phyloP scores from a whole-genome alignment of 1,284 basidiomycete genomes.

The Apiotrichum montevideense region DNA sequence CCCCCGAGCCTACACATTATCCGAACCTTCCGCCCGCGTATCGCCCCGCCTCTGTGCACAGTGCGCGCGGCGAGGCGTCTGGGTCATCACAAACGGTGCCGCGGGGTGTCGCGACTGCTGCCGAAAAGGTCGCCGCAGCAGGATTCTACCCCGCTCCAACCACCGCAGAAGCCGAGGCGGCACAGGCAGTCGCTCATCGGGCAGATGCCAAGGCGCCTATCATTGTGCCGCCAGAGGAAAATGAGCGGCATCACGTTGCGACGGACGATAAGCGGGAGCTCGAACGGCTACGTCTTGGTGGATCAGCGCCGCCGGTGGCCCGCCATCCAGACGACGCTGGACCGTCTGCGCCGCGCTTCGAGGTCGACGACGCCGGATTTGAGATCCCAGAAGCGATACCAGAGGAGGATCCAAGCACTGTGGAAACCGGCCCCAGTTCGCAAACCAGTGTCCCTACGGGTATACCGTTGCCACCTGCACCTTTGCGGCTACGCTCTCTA shows the following conservation, averaged over 20 bases:
- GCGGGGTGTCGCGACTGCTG: slow-evolving; percentile 2
- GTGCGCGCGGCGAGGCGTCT: neutral
- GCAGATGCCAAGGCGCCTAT: slow-evolving; percentile 35
- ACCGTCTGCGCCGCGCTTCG: slow-evolving; percentile 34
- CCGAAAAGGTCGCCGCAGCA: slow-evolving; percentile 38
- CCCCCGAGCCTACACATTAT: neutral
- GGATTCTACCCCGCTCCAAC: slow-evolving; percentile 46
- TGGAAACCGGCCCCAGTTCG: neutral
- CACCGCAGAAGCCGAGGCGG: slow-evolving; percentile 40
- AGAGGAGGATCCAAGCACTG: neutral
- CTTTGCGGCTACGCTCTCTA: slow-evolving; percentile 11
- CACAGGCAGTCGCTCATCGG: slow-evolving; percentile 34
- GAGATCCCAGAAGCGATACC: slow-evolving; percentile 19
- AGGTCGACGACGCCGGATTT: slow-evolving; percentile 44
- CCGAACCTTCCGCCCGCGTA: slow-evolving; percentile 41
- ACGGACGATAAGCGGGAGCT: slow-evolving; percentile 46
- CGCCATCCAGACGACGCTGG: slow-evolving; percentile 7
- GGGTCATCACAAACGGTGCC: slow-evolving; percentile 8
- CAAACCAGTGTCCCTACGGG: neutral
- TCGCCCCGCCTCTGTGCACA: slow-evolving; percentile 37
- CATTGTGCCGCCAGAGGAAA: slow-evolving; percentile 5
- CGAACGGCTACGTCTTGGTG: slow-evolving; percentile 38
- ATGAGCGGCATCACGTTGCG: slow-evolving; percentile 34
- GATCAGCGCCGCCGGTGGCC: slow-evolving; percentile 35
- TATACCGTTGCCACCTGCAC: slow-evolving; percentile 20